A percentile compares a stretch with the other conserved stretches of the same genome.
These are phyloP conservation scores for Xylaria castorea DNA, from an alignment of 495 filamentous ascomycete species.

Conservation along the genomic window DNA sequence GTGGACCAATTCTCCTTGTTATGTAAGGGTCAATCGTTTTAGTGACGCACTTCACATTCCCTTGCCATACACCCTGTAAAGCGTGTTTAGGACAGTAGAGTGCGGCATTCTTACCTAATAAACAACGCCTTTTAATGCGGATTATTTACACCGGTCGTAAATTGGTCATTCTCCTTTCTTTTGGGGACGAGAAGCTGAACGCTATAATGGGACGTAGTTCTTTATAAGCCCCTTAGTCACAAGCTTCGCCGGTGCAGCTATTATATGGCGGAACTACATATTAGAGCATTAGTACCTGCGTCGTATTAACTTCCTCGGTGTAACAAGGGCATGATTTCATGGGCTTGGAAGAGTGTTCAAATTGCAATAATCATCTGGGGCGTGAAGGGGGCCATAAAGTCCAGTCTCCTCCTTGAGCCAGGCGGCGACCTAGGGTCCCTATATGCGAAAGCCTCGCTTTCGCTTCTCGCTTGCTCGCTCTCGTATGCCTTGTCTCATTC, in stretches of 20 bases:
- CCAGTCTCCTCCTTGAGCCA: too few species aligned
- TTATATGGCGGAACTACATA: background rate
- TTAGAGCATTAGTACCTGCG: background rate
- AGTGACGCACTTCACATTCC: background rate
- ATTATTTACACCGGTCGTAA: background rate
- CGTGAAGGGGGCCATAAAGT: too few species aligned
- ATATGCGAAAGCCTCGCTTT: too few species aligned
- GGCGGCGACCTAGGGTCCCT: too few species aligned
- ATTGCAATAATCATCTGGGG: too few species aligned
- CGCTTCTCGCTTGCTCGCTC: too few species aligned
- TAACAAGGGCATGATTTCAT: too few species aligned
- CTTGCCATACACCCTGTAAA: background rate
- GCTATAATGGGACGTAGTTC: background rate
- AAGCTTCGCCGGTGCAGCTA: background rate
- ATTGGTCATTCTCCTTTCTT: background rate
- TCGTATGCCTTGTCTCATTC: too few species aligned
- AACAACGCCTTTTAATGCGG: background rate
- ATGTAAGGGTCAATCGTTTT: background rate
- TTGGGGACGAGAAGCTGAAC: background rate
- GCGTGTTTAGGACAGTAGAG: background rate
- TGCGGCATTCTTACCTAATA: background rate
- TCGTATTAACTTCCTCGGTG: background rate
- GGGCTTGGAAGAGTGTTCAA: too few species aligned
- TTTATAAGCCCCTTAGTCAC: background rate
- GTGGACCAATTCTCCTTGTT: too few species aligned